Evolutionary conservation across 805 yeast genomes (phyloP), one percentile per base, ranked within the genome.

Genomic region (Maudiozyma serrabonitensis): DNA sequence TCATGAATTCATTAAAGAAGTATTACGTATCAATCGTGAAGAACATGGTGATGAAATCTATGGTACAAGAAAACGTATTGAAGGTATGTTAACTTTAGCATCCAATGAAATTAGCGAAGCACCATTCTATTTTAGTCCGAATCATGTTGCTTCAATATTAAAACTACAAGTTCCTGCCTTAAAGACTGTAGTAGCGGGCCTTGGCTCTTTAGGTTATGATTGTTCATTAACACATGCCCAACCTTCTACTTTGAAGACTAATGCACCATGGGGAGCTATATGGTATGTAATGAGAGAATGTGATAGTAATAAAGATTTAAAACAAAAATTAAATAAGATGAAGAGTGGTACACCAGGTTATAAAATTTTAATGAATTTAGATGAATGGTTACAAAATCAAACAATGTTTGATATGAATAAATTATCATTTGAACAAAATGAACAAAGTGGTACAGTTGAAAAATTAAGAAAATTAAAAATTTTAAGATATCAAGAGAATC

Each of bases 41-140:
- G 66, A 66, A 8, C 74, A 80, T 21, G 45, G 37, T n/a, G 73
- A 73, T 26, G 76, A 73, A 5, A 72, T 76, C 0, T 93, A 87
- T 64, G 84, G 84, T 45, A 93, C 99, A 0, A 73, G 77, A 23
- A 83, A 85, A 51, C 75, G 99, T 62, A 87, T 93, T 42, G 81
- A 81, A 63, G 98, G 98, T 13, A 93, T 93, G 98, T 70, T 89
- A 31, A 86, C 93, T 0, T 71, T 91, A 60, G 98, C 97, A 5
- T 60, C 65, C 39, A 76, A 76, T 54, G 99, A 93, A 66, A 60
- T 91, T 39, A 65, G 52, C 12, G 71, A 76, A 21, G 63, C 76
- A 0, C 95, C 90, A 26, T 89, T 93, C 63, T 93, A 88, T 67
- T 82, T 91, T 69, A 80, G 85, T 50, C 85, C 95, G 35, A 83